Evolutionary conservation across 2,329 filamentous ascomycete species (phyloP), one percentile per base, ranked within the genome.

Genomic region (Aureobasidium vineae): DNA sequence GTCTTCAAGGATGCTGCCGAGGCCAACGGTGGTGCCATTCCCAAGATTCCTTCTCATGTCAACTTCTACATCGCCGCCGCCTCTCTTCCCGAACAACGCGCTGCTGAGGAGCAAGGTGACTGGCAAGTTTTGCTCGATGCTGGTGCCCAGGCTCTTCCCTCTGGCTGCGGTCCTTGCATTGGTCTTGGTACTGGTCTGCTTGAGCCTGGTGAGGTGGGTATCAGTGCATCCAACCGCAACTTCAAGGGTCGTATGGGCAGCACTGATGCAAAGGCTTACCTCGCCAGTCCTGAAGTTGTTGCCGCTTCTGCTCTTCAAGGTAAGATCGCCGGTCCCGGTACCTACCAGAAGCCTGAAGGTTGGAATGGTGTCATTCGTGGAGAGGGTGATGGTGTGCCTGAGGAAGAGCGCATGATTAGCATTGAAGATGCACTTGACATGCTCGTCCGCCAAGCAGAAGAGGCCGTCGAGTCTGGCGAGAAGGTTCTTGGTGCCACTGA

Each of bases 211-310:
- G 92, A 97, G 79, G 87, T 92, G 11, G 92, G 92, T 26, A 93
- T 97, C 71, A 88, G 84, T 68, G 91, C 92, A 0, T 88, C 84
- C 61, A 97, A 97, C 80, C 84, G 93, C 13, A 97, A 97, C 77
- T 97, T 93, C 82, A 92, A 93, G 77, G 93, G 92, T 0, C 86
- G 93, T 2, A 96, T 97, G 90, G 93, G 93, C 3, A 88, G 85
- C 16, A 87, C 85, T 2, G 86, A 90, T 5, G 90, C 92, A 0
- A 88, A 92, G 73, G 91, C 92, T 0, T 97, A 97, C 75, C 87
- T 97, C 0, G 90, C 89, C 6, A 94, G 90, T 70, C 93, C 95
- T 0, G 93, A 97, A 73, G 88, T 97, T 2, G 94, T 98, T 0
- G 94, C 94, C 4, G 93, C 95, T 8, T 96, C 91, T 72, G 94